These are phyloP conservation scores for Daldinia childiae DNA, from an alignment of 495 filamentous ascomycete genomes.

Conservation along the genomic window DNA sequence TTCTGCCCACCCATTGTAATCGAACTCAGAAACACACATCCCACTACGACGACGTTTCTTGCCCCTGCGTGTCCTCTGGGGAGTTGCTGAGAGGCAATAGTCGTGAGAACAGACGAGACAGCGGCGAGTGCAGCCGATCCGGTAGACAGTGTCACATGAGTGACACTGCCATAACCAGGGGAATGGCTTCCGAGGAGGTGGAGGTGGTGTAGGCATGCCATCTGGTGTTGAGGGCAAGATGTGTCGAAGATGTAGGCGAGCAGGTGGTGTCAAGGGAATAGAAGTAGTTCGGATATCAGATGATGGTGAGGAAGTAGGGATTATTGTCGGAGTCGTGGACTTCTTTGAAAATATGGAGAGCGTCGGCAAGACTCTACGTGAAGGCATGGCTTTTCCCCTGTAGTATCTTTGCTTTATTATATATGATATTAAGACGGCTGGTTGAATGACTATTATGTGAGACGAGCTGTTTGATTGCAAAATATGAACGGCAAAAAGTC, in stretches of 20 bases:
- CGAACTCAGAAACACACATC: slow-evolving; percentile 51
- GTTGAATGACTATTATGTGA: slow-evolving; percentile 13
- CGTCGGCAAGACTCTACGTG: slow-evolving; percentile 32
- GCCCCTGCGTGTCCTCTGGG: slow-evolving; percentile 20
- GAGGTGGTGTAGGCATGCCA: slow-evolving; percentile 40
- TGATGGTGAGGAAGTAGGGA: slow-evolving; percentile 1
- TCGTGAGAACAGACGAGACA: slow-evolving; percentile 57
- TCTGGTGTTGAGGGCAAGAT: slow-evolving; percentile 40
- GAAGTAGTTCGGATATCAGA: slow-evolving; percentile 3
- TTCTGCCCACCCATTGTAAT: slow-evolving; percentile 53
- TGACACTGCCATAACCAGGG: slow-evolving; percentile 61
- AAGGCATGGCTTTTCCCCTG: slow-evolving; percentile 22
- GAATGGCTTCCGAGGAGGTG: slow-evolving; percentile 43
- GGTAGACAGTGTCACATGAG: slow-evolving; percentile 50
- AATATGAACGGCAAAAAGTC: not conserved
- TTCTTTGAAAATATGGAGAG: slow-evolving; percentile 29
- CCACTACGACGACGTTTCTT: slow-evolving; percentile 32
- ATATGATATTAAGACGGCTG: slow-evolving; percentile 13
- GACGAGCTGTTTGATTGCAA: slow-evolving; percentile 22
- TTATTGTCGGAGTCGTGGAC: not conserved
- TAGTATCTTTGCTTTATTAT: not conserved
- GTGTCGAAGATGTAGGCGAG: slow-evolving; percentile 46
- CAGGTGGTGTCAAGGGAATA: slow-evolving; percentile 35
- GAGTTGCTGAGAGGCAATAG: slow-evolving; percentile 47
- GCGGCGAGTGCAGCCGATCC: slow-evolving; percentile 54